Conservation (phyloP, 495 filamentous ascomycete genomes). For the Xylaria sp. region DNA sequence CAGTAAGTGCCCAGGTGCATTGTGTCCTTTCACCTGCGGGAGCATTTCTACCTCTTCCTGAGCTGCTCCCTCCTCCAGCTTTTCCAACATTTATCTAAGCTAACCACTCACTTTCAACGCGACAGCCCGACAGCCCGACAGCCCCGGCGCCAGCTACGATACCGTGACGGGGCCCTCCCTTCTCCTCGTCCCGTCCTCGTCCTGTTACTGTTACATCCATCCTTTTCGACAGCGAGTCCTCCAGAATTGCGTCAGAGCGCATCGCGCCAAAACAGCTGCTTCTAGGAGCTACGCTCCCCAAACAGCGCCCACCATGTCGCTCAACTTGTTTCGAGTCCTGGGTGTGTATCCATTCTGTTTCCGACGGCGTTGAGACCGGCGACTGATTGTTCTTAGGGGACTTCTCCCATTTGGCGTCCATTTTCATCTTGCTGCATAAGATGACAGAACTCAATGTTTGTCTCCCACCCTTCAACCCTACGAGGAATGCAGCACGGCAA, state of each 20-base stretch:
- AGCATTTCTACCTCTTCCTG: conserved; percentile 4
- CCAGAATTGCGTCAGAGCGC: conserved; percentile 20
- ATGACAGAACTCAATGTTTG: conserved; percentile 89
- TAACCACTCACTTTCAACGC: background rate
- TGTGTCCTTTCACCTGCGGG: conserved; percentile 45
- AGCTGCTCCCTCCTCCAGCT: background rate
- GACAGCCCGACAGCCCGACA: background rate
- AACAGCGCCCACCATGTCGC: conserved; percentile 59
- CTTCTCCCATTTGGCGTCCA: conserved; percentile 92
- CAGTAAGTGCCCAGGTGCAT: conserved; percentile 28
- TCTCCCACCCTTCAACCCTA: conserved; percentile 13
- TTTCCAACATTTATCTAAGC: conserved; percentile 9
- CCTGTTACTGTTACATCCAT: background rate
- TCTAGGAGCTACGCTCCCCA: conserved; percentile 40
- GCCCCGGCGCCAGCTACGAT: too few species aligned
- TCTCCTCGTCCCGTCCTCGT: background rate
- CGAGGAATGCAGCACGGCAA: conserved; percentile 2
- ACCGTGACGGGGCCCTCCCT: background rate
- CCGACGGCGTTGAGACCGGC: background rate
- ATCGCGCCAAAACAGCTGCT: conserved; percentile 26
- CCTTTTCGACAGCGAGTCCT: background rate
- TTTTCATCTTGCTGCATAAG: conserved; percentile 93
- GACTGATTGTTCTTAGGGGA: conserved; percentile 65
- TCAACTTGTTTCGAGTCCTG: conserved; percentile 85
- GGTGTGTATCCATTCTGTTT: conserved; percentile 60